Evolutionary conservation across 768 basidiomycete species (phyloP), one percentile per base, ranked within the genome.

Genomic region (Tulasnella sp.): DNA sequence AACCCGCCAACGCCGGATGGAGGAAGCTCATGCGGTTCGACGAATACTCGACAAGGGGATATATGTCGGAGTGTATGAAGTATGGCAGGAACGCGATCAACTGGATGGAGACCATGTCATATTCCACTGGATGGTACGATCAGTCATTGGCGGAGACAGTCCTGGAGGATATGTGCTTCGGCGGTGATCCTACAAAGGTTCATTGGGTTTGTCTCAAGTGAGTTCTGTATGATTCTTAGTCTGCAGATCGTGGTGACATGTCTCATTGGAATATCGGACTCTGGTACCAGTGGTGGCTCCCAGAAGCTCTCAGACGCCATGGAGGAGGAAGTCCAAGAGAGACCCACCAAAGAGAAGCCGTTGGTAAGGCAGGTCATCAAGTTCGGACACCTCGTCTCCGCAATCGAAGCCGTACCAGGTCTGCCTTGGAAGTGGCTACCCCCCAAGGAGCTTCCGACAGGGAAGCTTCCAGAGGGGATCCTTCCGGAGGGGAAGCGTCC

Each of bases 91-190:
- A 27, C 10, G 34, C 46, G 9, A 59, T 59, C 31, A 30, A 21
- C 27, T 59, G 48, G 48, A 34, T 50, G 19, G 57, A 59, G 49
- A 59, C 46, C 4, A 59, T 59, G 57, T 30, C 48, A 7, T 19
- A 30, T 1, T 49, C 57, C 19, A 59, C 57, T 5, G 57, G 46
- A 21, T 49, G 30, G 0, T 59, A 49, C 27, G 57, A 59, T 12
- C 30, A 41, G 17, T 50, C 57, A 1, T 50, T 59, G 29, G 29
- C 57, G 3, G 57, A 59, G 22, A 34, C 57, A 15, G 45, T 50
- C 4, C 15, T 59, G 8, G 57, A 59, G 30, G 8, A 59, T 21
- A 38, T 56, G 3, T n/a, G 29, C 53, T 54, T 54, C 27, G 31
- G 21, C 19, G 11, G 8, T 8, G 25, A 38, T 25, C 21, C 19